Conservation (phyloP, 352 stramenopile genomes). For the Phytophthora cajani region DNA sequence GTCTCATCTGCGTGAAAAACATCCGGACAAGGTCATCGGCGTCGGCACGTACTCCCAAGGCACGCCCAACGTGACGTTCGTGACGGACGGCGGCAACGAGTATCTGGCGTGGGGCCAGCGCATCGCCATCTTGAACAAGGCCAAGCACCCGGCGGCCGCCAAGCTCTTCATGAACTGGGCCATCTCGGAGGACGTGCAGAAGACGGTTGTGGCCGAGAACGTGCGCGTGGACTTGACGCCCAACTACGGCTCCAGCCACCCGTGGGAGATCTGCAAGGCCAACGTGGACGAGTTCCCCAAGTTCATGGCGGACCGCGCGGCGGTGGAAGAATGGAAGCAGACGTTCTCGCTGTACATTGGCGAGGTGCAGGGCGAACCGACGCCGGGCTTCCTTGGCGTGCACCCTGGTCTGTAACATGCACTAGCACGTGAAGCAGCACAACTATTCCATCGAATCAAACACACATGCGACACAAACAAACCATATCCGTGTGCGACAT, state of each 20-base stretch:
- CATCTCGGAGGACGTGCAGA: conserved; percentile 45
- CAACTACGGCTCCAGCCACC: conserved; percentile 32
- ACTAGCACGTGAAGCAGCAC: not conserved
- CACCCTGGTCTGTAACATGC: conserved; percentile 36
- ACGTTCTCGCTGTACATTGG: conserved; percentile 68
- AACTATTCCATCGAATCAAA: not conserved
- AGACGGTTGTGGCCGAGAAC: conserved; percentile 32
- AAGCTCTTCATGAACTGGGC: conserved; percentile 73
- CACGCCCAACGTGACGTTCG: conserved; percentile 26
- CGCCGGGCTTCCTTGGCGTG: conserved; percentile 45
- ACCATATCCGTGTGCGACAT: not conserved
- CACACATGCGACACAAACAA: not conserved
- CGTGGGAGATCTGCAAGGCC: conserved; percentile 46
- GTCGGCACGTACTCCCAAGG: conserved; percentile 26
- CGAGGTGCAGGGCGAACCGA: conserved; percentile 54
- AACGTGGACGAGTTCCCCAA: conserved; percentile 40
- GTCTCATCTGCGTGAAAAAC: no score
- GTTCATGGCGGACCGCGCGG: conserved; percentile 63
- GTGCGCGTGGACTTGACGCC: conserved; percentile 46
- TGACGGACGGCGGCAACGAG: conserved; percentile 38
- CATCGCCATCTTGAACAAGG: conserved; percentile 55
- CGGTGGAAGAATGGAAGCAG: conserved; percentile 42
- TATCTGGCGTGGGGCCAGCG: conserved; percentile 59
- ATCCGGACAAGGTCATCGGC: conserved; percentile 37
- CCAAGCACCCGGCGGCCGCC: conserved; percentile 52